phyloP scores from a whole-genome alignment of 2,329 filamentous ascomycete species.

The Colletotrichum costaricense region DNA sequence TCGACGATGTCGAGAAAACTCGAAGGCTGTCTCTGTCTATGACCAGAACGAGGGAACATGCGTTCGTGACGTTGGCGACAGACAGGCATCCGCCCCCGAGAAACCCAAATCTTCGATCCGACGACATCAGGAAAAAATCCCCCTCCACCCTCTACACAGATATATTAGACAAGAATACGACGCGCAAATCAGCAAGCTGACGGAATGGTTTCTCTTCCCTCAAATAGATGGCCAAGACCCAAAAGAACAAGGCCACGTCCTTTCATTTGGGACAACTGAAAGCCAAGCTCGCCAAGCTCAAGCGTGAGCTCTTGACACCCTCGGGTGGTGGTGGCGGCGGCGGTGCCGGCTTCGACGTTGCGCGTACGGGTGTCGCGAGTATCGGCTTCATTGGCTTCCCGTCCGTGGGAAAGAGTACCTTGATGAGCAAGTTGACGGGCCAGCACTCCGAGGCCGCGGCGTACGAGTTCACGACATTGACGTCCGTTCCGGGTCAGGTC shows the following conservation, averaged over 20 bases:
- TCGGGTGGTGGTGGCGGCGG: constrained; percentile 85
- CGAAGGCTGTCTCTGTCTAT: not conserved
- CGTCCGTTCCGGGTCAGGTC: constrained; percentile 96
- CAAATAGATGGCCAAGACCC: constrained; percentile 88
- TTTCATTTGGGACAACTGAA: constrained; percentile 97
- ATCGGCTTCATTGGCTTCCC: constrained; percentile 98
- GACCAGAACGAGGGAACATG: not conserved
- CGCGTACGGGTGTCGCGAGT: constrained; percentile 95
- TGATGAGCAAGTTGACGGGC: constrained; percentile 94
- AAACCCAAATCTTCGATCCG: not conserved
- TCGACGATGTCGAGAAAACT: not conserved
- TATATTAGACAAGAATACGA: not conserved
- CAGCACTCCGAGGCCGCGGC: constrained; percentile 97
- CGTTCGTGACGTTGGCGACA: not conserved
- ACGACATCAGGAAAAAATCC: not conserved
- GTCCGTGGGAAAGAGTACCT: constrained; percentile 96
- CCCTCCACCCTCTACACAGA: not conserved
- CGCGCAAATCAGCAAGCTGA: not conserved
- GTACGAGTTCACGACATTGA: constrained; percentile 98
- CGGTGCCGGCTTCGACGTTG: constrained; percentile 94
- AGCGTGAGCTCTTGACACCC: constrained; percentile 93
- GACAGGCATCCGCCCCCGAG: not conserved
- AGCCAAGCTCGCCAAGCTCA: constrained; percentile 97
- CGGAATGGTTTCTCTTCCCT: constrained; percentile 36
- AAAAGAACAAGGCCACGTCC: constrained; percentile 97